These are phyloP conservation scores for Excoecaria agallocha DNA, from an alignment of 345 rosid genomes.

Conservation along the genomic window DNA sequence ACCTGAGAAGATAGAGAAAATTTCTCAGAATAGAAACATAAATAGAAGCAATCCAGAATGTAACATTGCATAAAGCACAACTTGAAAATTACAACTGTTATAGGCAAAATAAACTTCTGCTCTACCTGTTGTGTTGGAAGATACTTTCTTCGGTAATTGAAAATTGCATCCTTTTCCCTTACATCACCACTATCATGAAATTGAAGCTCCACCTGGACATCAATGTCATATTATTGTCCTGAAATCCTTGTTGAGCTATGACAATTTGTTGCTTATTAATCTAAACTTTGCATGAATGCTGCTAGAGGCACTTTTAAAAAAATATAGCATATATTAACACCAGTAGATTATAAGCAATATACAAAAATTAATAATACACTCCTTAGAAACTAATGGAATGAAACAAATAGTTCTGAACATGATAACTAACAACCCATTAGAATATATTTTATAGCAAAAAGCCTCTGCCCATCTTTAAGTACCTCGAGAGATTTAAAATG, in stretches of 20 bases:
- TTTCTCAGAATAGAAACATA: slow-evolving; percentile 18
- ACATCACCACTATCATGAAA: slow-evolving; percentile 56
- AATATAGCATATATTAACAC: not conserved
- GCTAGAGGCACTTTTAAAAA: not conserved
- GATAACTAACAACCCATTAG: not conserved
- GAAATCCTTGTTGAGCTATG: slow-evolving; percentile 12
- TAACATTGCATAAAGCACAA: not conserved
- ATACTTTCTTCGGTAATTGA: slow-evolving; percentile 90
- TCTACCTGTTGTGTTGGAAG: slow-evolving; percentile 93
- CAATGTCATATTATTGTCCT: slow-evolving; percentile 20
- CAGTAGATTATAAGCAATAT: not conserved
- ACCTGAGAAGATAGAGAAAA: slow-evolving; percentile 50
- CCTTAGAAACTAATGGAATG: not conserved
- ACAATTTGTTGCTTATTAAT: slow-evolving; percentile 1
- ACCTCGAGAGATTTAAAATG: not conserved
- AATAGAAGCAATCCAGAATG: slow-evolving; percentile 1
- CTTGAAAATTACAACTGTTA: not conserved
- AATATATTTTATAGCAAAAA: not conserved
- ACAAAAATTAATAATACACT: not conserved
- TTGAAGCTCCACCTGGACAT: slow-evolving; percentile 82
- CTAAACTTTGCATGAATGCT: not conserved
- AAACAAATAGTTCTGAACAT: not conserved
- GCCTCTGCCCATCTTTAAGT: not conserved
- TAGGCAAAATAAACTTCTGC: slow-evolving; percentile 17
- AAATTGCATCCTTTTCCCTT: slow-evolving; percentile 69